Evolutionary conservation across 2,329 filamentous ascomycete species (phyloP).

Genomic region (Dactylella cylindrospora): DNA sequence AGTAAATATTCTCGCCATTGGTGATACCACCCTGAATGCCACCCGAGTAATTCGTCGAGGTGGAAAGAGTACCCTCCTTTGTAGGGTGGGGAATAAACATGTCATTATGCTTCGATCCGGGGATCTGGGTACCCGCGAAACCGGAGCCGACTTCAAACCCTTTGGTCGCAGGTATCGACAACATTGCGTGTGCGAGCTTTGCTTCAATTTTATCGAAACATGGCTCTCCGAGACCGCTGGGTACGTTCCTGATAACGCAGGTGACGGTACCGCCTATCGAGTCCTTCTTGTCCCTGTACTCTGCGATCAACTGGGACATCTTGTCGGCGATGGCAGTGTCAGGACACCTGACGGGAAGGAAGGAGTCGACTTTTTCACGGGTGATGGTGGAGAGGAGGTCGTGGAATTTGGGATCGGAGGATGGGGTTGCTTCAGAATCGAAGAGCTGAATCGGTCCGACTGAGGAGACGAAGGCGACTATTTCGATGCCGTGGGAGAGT

Average conservation of each 20-base stretch:
- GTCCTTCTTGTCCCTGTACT: slow-evolving; percentile 75
- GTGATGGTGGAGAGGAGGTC: slow-evolving; percentile 70
- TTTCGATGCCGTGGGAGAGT: slow-evolving; percentile 80
- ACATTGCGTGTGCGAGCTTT: slow-evolving; percentile 85
- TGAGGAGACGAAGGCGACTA: slow-evolving; percentile 84
- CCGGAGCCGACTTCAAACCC: slow-evolving; percentile 94
- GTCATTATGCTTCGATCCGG: slow-evolving; percentile 90
- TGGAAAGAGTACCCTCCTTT: slow-evolving; percentile 63
- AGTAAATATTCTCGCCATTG: slow-evolving; percentile 92
- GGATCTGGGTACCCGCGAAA: slow-evolving; percentile 81
- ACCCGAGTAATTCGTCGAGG: slow-evolving; percentile 91
- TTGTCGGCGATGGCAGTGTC: slow-evolving; percentile 63
- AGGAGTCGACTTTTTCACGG: slow-evolving; percentile 75
- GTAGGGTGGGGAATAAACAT: slow-evolving; percentile 67
- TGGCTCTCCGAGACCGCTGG: slow-evolving; percentile 85
- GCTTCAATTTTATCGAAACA: slow-evolving; percentile 96
- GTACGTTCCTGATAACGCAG: slow-evolving; percentile 84
- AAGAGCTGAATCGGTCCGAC: slow-evolving; percentile 75
- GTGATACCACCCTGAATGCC: slow-evolving; percentile 94
- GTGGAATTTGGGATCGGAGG: slow-evolving; percentile 77
- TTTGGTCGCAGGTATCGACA: slow-evolving; percentile 91
- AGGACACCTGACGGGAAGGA: slow-evolving; percentile 85
- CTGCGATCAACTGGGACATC: slow-evolving; percentile 79
- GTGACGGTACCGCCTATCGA: slow-evolving; percentile 94
- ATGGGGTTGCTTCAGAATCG: slow-evolving; percentile 64